These are phyloP conservation scores for Diaporthe vexans DNA, from an alignment of 2,329 filamentous ascomycete genomes.

Conservation along the genomic window DNA sequence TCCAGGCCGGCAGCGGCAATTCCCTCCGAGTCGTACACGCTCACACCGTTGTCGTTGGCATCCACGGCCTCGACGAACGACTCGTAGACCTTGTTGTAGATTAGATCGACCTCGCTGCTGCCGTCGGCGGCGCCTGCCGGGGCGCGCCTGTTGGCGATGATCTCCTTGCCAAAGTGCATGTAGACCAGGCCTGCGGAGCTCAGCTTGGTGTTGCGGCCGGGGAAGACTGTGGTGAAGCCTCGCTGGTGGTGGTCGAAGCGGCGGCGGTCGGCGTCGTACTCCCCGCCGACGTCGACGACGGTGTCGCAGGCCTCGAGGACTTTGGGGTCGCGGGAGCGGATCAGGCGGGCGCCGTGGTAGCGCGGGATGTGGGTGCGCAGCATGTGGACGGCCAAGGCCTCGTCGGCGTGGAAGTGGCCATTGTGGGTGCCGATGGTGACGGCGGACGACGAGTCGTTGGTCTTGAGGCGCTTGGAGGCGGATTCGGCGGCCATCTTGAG, in stretches of 20 bases:
- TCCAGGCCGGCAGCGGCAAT: conserved; percentile 79
- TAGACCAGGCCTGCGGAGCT: conserved; percentile 95
- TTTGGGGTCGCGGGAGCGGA: conserved; percentile 89
- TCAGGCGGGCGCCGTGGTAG: conserved; percentile 80
- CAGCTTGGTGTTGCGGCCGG: conserved; percentile 86
- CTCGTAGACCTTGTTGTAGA: conserved; percentile 92
- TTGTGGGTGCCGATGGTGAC: conserved; percentile 93
- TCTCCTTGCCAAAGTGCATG: conserved; percentile 91
- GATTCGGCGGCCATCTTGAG: conserved; percentile 72
- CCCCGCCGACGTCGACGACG: conserved; percentile 97
- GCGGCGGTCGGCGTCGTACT: conserved; percentile 82
- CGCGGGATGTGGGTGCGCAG: conserved; percentile 84
- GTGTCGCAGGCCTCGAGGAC: conserved; percentile 88
- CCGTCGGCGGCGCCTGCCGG: conserved; percentile 61
- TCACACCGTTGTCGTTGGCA: conserved; percentile 97
- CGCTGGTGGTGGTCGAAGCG: conserved; percentile 99
- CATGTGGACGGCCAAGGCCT: conserved; percentile 96
- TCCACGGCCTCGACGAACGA: conserved; percentile 97
- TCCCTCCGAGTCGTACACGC: conserved; percentile 80
- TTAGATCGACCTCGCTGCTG: conserved; percentile 74
- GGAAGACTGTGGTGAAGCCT: conserved; percentile 88
- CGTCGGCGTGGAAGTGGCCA: conserved; percentile 98
- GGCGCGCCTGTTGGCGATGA: conserved; percentile 78
- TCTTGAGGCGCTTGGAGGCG: conserved; percentile 88
- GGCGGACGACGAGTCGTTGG: conserved; percentile 62